Base-by-base conservation (phyloP, 306 rosid genomes). In the Astragalus membranaceus region DNA sequence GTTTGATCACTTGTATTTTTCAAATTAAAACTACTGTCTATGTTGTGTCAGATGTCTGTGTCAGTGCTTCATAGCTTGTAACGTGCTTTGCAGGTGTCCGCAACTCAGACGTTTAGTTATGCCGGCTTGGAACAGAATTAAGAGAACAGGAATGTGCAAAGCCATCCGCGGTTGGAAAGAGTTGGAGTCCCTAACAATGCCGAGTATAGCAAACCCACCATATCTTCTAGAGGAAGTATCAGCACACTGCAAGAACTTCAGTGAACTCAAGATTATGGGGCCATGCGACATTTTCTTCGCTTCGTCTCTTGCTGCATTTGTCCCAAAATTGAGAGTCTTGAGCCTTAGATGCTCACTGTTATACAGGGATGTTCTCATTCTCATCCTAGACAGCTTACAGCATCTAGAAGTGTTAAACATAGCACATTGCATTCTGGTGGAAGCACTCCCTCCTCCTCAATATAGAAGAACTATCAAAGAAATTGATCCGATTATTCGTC, bases 81-180 rank as follows among this genome's bases (percentile, higher is more conserved):
- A 5, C 43, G 43, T 14, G 42, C 15, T 44, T 51, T 76, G 46
- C 74, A 90, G 96, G 83, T 85, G 85, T 70, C 89, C 89, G 5
- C 55, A 0, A 47, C 89, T 84, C 37, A 84, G 72, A 43, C 80
- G 85, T 4, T 92, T 90, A 0, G 96, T 90, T 67, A 67, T 90
- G 75, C 96, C 96, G 1, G 96, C 92, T 66, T 88, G 96, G 92
- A 90, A 90, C 85, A 85, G 87, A 79, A 86, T 88, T 37, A 90
- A 88, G 72, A 90, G 79, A 74, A 69, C 85, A 3, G 96, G 94
- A 82, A 90, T 90, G 78, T 79, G 91, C 82, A 82, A 86, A 76
- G 96, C 96, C 64, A 81, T 86, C 47, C 64, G 78, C 0, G 67
- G 83, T 60, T 90, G 95, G 95, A 88, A 82, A 68, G 80, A 86